phyloP scores from a whole-genome alignment of 139 green algal species.

The Spirogloea muscicola region DNA sequence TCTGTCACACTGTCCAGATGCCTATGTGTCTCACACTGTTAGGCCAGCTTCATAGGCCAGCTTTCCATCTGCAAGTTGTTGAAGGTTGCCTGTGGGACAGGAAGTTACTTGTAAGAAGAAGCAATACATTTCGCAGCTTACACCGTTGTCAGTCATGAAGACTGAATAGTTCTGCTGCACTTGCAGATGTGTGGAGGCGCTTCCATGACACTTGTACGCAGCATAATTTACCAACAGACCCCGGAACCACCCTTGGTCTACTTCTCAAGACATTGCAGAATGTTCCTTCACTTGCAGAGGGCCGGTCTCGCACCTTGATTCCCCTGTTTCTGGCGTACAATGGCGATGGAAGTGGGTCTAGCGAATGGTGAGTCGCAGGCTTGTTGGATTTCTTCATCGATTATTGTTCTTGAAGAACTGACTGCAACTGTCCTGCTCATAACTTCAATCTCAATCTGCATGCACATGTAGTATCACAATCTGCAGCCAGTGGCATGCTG shows the following conservation, averaged over 20 bases:
- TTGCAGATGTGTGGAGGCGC: not conserved
- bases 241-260: not conserved
- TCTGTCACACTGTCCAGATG: not conserved
- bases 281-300: no score
- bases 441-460: no score
- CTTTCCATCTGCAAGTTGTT: not conserved
- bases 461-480: no score
- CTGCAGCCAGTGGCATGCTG: no score
- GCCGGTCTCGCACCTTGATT: no score
- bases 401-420: no score
- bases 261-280: slow-evolving; percentile 15
- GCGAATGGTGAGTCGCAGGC: no score
- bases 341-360: no score
- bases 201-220: not conserved
- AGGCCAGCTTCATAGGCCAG: not conserved
- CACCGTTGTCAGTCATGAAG: not conserved
- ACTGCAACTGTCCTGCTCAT: no score
- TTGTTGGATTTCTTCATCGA: no score
- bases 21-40: not conserved
- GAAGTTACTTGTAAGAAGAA: not conserved
- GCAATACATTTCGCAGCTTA: not conserved
- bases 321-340: no score
- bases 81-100: not conserved
- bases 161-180: not conserved
- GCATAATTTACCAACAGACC: not conserved